Conservation (phyloP, 768 basidiomycete species). For the Tulasnella sp. region DNA sequence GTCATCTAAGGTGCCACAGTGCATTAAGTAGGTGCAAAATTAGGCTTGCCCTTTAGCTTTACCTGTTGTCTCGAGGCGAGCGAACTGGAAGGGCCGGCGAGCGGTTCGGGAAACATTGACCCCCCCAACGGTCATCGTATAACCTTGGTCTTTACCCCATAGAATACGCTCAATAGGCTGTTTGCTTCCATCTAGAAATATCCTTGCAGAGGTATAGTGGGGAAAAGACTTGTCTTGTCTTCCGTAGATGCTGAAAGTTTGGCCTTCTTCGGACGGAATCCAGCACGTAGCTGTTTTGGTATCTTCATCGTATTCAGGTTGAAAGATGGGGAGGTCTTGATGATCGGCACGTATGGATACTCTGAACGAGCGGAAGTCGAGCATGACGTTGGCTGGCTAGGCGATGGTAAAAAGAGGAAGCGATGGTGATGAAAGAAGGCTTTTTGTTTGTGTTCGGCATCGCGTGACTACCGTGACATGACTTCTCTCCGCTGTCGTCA, state of each 20-base stretch:
- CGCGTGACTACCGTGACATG: no score
- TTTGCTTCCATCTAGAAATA: neutral
- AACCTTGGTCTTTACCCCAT: neutral
- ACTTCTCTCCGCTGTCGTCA: no score
- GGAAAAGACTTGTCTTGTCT: neutral
- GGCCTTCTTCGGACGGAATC: neutral
- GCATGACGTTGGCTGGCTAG: no score
- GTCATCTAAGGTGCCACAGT: neutral
- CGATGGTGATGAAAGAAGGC: neutral
- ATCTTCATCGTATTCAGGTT: neutral
- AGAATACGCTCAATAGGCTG: neutral
- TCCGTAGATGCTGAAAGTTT: neutral
- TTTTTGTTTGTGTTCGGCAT: no score
- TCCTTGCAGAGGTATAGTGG: neutral
- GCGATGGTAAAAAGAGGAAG: neutral
- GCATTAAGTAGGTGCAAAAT: neutral
- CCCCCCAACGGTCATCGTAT: neutral
- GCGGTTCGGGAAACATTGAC: neutral
- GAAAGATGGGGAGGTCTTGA: neutral
- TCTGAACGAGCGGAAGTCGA: neutral
- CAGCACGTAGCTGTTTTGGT: constrained; percentile 1
- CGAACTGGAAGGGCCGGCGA: neutral
- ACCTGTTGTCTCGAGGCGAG: neutral
- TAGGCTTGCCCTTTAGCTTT: neutral
- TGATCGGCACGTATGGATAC: neutral